Evolutionary conservation across 73 alveolate genomes (phyloP), one percentile per base, ranked within the genome.

Genomic region (Paramecium caudatum): DNA sequence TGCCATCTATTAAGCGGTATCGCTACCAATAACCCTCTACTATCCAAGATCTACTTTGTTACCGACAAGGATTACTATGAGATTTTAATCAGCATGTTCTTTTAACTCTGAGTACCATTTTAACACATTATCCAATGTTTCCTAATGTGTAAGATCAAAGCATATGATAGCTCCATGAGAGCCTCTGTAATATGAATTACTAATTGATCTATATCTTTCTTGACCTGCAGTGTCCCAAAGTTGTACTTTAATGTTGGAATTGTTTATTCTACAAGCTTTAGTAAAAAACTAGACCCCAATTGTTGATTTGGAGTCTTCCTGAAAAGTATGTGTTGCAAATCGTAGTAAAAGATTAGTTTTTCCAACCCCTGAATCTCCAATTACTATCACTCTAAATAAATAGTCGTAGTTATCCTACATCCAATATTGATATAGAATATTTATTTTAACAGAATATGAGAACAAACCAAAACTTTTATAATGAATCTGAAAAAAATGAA

Each of bases 141-240:
- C 87, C 21, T 74, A 39, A 46, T 84, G 86, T 34, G 93, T 82
- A 13, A 92, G 81, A 82, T 92, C 96, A 90, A 85, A 92, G 25
- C 91, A 94, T 5, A 92, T 47, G 21, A 92, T 86, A n/a, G 94
- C 96, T 2, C 96, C 96, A 68, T 61, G 91, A 74, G 96, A 82
- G 13, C 96, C 96, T 33, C 87, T 90, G 62, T 92, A 92, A 90
- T 88, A 92, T 13, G 96, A 86, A 80, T 61, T 90, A 32, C 94
- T 90, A 0, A 92, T 92, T n/a, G 95, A 27, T 92, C 91, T 81
- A 61, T 78, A 92, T 61, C 94, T 90, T 37, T 95, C 98, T 34
- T 94, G 91, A 7, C 98, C 97, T 12, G 97, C 96, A 2, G 97
- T 95, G 49, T 95, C 98, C 98, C 98, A 95, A 17, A 95, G 84